Evolutionary conservation across 2,329 filamentous ascomycete genomes (phyloP), one percentile per base, ranked within the genome.

Genomic region (Coniochaeta ligniaria): DNA sequence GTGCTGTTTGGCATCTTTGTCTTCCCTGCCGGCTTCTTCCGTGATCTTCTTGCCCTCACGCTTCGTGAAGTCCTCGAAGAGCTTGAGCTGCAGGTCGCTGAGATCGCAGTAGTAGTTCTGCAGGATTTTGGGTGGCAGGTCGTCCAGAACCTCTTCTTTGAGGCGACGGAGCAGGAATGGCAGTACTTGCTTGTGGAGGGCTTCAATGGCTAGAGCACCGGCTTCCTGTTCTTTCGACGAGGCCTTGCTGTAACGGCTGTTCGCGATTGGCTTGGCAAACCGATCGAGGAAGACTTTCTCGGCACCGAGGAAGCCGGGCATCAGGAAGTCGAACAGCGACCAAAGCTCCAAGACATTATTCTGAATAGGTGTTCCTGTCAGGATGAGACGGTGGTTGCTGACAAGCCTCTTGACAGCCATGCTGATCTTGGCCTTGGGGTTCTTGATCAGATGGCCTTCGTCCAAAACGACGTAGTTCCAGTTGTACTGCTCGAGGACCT

Each of bases 91-190:
- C 58, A 99, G 79, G 60, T 99, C 95, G 69, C 92, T 96, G 20
- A 96, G 87, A 70, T 99, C 95, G 74, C 95, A 99, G 77, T 99
- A 99, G 78, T 99, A 99, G 74, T 99, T 99, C 73, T 99, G 95
- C 58, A 99, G 79, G 69, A 99, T 99, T 85, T 99, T 99, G 8
- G 95, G 95, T 2, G 95, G 95, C 9, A 99, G 80, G 69, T 99
- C 95, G 67, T 99, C 91, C 62, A 99, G 81, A 20, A 99, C 95
- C 73, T 99, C 95, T 76, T 99, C 95, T 76, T 99, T 99, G 67
- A 99, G 83, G 68, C 95, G 93, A 63, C 95, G 91, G 43, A 99
- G 84, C 63, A 99, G 80, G 87, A 99, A 99, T 1, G 95, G 95
- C 36, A 99, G 79, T 1, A 99, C 96, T 72, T 99, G 95, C 73